phyloP scores from a whole-genome alignment of 169 alveolate genomes.

The Plasmodium billcollinsi region DNA sequence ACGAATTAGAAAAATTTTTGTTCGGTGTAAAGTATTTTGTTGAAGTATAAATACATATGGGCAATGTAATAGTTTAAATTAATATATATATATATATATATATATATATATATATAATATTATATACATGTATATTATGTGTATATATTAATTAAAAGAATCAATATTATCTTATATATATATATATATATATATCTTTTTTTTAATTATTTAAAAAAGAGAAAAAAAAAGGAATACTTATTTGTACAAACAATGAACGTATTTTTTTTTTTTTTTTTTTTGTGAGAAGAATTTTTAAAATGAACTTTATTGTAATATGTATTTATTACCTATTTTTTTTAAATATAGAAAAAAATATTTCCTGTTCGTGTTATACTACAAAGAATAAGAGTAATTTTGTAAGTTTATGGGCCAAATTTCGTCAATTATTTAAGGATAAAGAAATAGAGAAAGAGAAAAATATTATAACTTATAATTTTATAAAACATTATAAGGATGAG shows the following conservation, averaged over 20 bases:
- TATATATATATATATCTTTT: neutral
- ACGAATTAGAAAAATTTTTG: no score
- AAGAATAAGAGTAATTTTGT: neutral
- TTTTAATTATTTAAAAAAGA: neutral
- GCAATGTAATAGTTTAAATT: no score
- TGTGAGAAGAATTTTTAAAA: slow-evolving; percentile 11
- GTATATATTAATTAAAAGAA: no score
- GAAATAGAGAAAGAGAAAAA: slow-evolving; percentile 31
- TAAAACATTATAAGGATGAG: slow-evolving; percentile 19
- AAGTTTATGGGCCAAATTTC: slow-evolving; percentile 9
- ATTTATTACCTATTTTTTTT: slow-evolving; percentile 52
- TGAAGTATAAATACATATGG: no score
- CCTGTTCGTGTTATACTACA: slow-evolving; percentile 49
- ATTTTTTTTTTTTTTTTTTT: neutral
- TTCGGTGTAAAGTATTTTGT: no score
- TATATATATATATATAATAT: no score
- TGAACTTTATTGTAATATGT: slow-evolving; percentile 64
- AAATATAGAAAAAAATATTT: slow-evolving; percentile 18
- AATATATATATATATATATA: no score
- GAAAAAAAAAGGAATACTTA: neutral
- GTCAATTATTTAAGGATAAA: slow-evolving; percentile 18
- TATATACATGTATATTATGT: no score
- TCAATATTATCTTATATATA: neutral
- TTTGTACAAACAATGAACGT: slow-evolving; percentile 10
- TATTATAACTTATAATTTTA: slow-evolving; percentile 55